Evolutionary conservation across 495 filamentous ascomycete species (phyloP).

Genomic region (Aspergillus steynii): DNA sequence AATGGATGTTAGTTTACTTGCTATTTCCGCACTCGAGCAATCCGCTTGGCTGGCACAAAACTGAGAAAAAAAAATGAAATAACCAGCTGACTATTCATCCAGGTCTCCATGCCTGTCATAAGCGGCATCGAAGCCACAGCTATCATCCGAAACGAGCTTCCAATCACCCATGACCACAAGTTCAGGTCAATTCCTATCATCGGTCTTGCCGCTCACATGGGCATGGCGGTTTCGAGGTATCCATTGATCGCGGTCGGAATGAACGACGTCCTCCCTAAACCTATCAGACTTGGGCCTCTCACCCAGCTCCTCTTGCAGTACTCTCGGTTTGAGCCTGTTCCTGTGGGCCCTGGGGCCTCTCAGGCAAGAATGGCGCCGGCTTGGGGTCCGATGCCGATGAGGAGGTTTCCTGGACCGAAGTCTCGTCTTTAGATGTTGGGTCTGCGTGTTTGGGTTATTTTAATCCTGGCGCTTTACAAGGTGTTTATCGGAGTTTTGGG

Average conservation of each 20-base stretch:
- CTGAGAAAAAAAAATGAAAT: no score
- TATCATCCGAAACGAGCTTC: not conserved
- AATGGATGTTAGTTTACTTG: not conserved
- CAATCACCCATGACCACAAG: not conserved
- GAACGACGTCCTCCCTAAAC: not conserved
- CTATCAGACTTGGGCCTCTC: not conserved
- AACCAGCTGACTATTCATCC: not conserved
- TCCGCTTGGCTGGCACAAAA: no score
- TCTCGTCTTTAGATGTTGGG: not conserved
- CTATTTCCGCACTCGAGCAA: no score
- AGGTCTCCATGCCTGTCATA: not conserved
- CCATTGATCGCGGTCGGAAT: not conserved
- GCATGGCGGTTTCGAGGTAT: no score
- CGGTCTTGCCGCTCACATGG: not conserved
- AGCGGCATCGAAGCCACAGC: not conserved
- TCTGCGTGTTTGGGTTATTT: not conserved
- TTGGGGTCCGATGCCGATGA: not conserved
- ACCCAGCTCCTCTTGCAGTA: not conserved
- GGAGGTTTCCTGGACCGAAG: not conserved
- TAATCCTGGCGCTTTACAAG: no score
- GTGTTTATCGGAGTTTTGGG: no score
- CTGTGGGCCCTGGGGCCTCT: not conserved
- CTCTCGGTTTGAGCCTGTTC: not conserved
- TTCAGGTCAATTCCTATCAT: not conserved
- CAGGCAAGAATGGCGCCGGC: not conserved